Percentiles rank a stretch among this genome's conserved stretches.
These are phyloP conservation scores for Olyra latifolia DNA, from an alignment of 176 grass and related monocot genomes.

Conservation along the genomic window DNA sequence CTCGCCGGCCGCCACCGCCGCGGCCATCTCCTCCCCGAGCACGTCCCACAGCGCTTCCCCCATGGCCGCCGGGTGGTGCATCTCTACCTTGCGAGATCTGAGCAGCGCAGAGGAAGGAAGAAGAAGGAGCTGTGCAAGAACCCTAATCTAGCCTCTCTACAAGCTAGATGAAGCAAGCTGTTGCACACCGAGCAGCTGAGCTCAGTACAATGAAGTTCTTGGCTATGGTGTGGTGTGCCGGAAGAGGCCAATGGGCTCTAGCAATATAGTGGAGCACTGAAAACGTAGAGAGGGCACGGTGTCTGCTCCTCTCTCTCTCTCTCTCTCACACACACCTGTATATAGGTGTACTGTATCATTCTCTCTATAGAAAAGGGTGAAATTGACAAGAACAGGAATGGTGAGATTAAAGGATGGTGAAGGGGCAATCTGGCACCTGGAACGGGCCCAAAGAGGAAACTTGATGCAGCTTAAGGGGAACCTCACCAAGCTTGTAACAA, in stretches of 20 bases:
- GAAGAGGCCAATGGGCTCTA: conserved; percentile 21
- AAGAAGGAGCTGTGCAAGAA: neutral
- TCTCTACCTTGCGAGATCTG: neutral
- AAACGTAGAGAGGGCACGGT: conserved; percentile 36
- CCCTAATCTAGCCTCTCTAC: neutral
- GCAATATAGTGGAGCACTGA: conserved; percentile 57
- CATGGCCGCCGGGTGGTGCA: conserved; percentile 51
- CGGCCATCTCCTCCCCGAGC: conserved; percentile 63
- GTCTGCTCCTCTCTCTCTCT: neutral
- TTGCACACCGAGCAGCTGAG: too few relatives aligned
- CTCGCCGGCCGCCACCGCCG: conserved; percentile 39
- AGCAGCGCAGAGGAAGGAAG: neutral
- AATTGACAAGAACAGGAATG: conserved; percentile 18
- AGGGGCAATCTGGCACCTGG: conserved; percentile 45
- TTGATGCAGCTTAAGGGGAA: conserved; percentile 50
- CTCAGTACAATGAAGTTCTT: conserved; percentile 2
- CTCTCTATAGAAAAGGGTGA: neutral
- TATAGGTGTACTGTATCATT: neutral
- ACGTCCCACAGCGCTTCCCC: conserved; percentile 78
- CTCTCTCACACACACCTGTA: neutral
- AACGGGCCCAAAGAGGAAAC: conserved; percentile 63
- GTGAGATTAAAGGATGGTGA: conserved; percentile 27
- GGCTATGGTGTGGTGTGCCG: conserved; percentile 32
- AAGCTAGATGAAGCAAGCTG: neutral
- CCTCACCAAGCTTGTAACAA: conserved; percentile 25